Evolutionary conservation across 306 rosid species (phyloP).

Genomic region (Cotoneaster glaucophyllus): DNA sequence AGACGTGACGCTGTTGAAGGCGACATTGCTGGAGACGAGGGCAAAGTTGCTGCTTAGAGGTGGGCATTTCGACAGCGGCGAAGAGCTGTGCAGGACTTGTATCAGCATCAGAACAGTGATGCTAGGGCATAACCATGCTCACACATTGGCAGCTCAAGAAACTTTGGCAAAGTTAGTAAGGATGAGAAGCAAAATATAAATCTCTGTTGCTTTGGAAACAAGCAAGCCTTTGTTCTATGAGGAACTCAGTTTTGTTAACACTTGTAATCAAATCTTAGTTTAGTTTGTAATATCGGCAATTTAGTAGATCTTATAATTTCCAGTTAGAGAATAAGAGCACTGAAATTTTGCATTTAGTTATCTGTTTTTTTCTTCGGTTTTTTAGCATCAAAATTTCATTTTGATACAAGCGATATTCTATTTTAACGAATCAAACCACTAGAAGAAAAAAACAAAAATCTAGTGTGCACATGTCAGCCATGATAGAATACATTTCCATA

Average conservation of each 20-base stretch:
- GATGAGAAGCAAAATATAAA: slow-evolving; percentile 66
- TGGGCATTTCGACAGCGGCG: slow-evolving; percentile 64
- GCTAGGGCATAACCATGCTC: slow-evolving; percentile 81
- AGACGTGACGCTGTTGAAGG: slow-evolving; percentile 76
- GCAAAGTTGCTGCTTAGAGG: slow-evolving; percentile 75
- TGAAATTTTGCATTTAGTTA: neutral
- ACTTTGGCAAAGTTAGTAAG: slow-evolving; percentile 77
- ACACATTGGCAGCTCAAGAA: slow-evolving; percentile 80
- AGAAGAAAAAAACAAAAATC: rapidly evolving
- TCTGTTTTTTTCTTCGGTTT: neutral
- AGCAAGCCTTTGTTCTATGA: slow-evolving; percentile 3
- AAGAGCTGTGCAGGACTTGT: slow-evolving; percentile 79
- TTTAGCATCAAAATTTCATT: neutral
- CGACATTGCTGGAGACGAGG: slow-evolving; percentile 76
- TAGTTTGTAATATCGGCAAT: slow-evolving; percentile 7
- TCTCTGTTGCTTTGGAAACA: slow-evolving; percentile 1
- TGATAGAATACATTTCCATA: neutral
- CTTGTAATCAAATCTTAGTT: slow-evolving; percentile 17
- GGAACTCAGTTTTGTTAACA: slow-evolving; percentile 23
- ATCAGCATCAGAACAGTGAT: slow-evolving; percentile 84
- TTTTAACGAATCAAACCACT: too few relatives aligned
- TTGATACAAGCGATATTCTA: too few relatives aligned
- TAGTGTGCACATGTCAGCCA: neutral
- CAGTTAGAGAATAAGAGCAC: neutral
- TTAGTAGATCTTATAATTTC: neutral